These are phyloP conservation scores for Xerocomus tenax DNA, from an alignment of 1,284 basidiomycete species.

Conservation along the genomic window DNA sequence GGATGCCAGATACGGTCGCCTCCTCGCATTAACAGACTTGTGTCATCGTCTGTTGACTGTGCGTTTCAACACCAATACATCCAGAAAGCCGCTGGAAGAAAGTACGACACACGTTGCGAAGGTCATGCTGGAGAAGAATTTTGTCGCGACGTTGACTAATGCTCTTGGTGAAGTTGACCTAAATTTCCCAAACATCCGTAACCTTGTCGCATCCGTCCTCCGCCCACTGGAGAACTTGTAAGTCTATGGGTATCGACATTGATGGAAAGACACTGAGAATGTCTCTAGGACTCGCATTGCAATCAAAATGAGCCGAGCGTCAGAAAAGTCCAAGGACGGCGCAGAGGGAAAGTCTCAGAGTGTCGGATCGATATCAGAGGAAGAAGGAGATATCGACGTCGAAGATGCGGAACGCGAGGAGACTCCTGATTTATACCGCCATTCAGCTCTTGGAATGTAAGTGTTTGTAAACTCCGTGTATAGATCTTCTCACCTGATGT, in stretches of 20 bases:
- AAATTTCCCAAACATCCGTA: conserved; percentile 88
- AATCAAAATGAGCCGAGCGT: conserved; percentile 89
- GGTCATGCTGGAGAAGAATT: conserved; percentile 97
- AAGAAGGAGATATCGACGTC: conserved; percentile 48
- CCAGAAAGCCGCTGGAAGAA: conserved; percentile 69
- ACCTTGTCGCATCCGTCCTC: conserved; percentile 78
- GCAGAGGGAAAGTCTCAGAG: conserved; percentile 46
- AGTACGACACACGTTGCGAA: conserved; percentile 88
- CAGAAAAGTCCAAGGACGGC: conserved; percentile 61
- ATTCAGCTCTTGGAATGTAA: conserved; percentile 92
- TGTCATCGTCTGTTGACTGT: conserved; percentile 83
- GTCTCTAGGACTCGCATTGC: conserved; percentile 77
- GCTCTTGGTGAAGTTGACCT: conserved; percentile 91
- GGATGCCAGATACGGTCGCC: conserved; percentile 79
- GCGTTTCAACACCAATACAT: conserved; percentile 49
- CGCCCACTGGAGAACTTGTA: conserved; percentile 86
- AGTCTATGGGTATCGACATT: conserved; percentile 27
- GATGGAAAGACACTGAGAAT: conserved; percentile 5
- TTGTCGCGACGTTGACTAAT: conserved; percentile 81
- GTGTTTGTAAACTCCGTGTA: conserved; percentile 25
- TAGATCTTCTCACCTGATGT: neutral
- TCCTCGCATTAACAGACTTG: conserved; percentile 82
- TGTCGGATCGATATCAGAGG: conserved; percentile 53
- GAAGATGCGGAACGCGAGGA: conserved; percentile 55
- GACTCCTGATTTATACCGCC: conserved; percentile 91